Evolutionary conservation across 2,329 filamentous ascomycete genomes (phyloP).

Genomic region (Cordyceps tenuipes): DNA sequence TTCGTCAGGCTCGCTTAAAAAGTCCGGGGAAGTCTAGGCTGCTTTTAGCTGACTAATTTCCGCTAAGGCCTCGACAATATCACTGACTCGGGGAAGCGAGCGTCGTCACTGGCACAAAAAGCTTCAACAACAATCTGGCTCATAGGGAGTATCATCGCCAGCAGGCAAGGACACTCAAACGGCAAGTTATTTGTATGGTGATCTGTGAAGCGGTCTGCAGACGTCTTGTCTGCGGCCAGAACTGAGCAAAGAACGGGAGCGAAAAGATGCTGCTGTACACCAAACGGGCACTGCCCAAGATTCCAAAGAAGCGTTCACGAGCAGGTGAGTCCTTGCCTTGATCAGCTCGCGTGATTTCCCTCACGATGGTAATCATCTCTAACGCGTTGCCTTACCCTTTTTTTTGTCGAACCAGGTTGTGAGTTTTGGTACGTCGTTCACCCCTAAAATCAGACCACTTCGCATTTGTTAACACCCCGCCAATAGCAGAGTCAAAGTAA

Average conservation of each 20-base stretch:
- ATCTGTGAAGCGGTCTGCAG: constrained; percentile 3
- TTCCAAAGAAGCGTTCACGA: constrained; percentile 44
- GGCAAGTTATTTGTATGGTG: neutral
- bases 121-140: neutral
- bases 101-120: neutral
- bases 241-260: neutral
- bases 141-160: neutral
- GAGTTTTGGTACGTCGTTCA: constrained; percentile 38
- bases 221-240: constrained; percentile 5
- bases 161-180: neutral
- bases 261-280: constrained; percentile 43
- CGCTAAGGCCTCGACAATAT: neutral
- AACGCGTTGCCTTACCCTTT: neutral
- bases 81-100: too few species aligned
- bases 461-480: constrained; percentile 15
- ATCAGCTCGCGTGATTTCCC: neutral
- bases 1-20: too few species aligned
- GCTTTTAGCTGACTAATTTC: neutral
- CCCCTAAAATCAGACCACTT: neutral
- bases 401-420: constrained; percentile 32
- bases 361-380: neutral
- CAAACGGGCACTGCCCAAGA: constrained; percentile 41
- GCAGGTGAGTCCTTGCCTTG: constrained; percentile 36
- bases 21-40: too few species aligned
- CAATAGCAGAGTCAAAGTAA: constrained; percentile 46